Percentiles rank a stretch among this genome's conserved stretches.
Evolutionary conservation across 139 green algal species (phyloP).

Genomic region (Pedinophyceae sp.): DNA sequence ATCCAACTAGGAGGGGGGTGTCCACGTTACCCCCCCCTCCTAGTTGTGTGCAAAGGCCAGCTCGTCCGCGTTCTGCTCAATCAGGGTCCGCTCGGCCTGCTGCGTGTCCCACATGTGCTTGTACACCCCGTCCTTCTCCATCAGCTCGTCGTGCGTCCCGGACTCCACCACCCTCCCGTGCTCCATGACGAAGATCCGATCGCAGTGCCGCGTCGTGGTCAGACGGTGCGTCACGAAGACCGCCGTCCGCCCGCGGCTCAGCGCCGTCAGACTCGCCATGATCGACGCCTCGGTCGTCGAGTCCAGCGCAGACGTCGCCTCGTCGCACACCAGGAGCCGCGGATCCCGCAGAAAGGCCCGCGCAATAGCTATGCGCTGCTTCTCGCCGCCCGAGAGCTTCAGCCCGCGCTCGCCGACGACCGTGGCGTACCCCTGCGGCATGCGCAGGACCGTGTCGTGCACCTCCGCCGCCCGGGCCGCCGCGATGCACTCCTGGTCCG

Average conservation of each 20-base stretch:
- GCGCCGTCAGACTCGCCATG: slow-evolving; percentile 43
- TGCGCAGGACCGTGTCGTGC: slow-evolving; percentile 28
- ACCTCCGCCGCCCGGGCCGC: slow-evolving; percentile 29
- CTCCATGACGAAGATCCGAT: slow-evolving; percentile 28
- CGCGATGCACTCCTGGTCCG: slow-evolving; percentile 4
- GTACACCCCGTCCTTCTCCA: slow-evolving; percentile 27
- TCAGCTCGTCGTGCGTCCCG: slow-evolving; percentile 44
- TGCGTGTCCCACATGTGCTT: not conserved
- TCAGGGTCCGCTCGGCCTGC: not conserved
- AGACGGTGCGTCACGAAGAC: slow-evolving; percentile 34
- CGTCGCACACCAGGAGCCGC: slow-evolving; percentile 71
- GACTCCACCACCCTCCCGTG: slow-evolving; percentile 37
- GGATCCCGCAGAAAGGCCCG: slow-evolving; percentile 51
- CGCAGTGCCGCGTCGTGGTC: slow-evolving; percentile 23
- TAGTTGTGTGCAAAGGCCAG: too few relatives aligned
- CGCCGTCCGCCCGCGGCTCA: slow-evolving; percentile 17
- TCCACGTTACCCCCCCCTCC: too few relatives aligned
- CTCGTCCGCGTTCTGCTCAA: too few relatives aligned
- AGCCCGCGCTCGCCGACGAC: slow-evolving; percentile 68
- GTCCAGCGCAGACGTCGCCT: slow-evolving; percentile 51
- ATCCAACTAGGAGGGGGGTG: too few relatives aligned
- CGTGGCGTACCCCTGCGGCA: slow-evolving; percentile 51
- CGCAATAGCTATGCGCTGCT: slow-evolving; percentile 90
- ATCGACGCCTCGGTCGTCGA: slow-evolving; percentile 62
- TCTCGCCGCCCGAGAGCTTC: slow-evolving; percentile 84